phyloP scores from a whole-genome alignment of 768 basidiomycete species.

The Trametes meyenii region DNA sequence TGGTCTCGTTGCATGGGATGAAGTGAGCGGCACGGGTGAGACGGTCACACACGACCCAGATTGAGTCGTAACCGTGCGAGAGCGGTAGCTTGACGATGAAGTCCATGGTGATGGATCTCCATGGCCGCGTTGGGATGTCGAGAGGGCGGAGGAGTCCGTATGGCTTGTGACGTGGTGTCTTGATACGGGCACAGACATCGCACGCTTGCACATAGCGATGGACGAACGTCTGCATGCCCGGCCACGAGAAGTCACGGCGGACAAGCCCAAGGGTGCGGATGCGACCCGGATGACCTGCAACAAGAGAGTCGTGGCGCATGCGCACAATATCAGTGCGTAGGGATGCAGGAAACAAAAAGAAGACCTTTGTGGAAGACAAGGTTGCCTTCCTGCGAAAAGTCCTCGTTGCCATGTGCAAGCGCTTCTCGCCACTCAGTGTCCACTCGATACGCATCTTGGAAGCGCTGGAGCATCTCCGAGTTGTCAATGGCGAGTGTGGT shows the following conservation, averaged over 20 bases:
- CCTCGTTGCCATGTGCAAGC: too few species aligned
- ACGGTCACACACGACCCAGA: too few species aligned
- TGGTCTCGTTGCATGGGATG: slow-evolving; percentile 17
- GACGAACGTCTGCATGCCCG: slow-evolving; percentile 30
- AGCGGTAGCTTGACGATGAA: too few species aligned
- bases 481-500: slow-evolving; percentile 29
- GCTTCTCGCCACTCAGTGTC: slow-evolving; percentile 28
- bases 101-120: too few species aligned
- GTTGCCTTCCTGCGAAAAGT: slow-evolving; percentile 1
- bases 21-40: slow-evolving; percentile 12
- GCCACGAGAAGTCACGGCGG: slow-evolving; percentile 46
- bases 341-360: slow-evolving; percentile 37
- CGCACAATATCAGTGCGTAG: slow-evolving; percentile 35
- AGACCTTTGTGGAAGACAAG: slow-evolving; percentile 32
- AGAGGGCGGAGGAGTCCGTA: too few species aligned
- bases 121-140: too few species aligned
- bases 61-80: too few species aligned
- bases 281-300: slow-evolving; percentile 46
- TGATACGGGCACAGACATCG: slow-evolving; percentile 19
- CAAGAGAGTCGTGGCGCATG: slow-evolving; percentile 38
- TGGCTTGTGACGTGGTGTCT: too few species aligned
- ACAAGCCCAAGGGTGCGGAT: slow-evolving; percentile 38
- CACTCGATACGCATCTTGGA: slow-evolving; percentile 15
- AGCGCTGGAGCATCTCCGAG: slow-evolving; percentile 23
- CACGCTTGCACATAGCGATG: slow-evolving; percentile 36